Conservation (phyloP, 176 grass and related monocot species). For the Eleusine indica region DNA sequence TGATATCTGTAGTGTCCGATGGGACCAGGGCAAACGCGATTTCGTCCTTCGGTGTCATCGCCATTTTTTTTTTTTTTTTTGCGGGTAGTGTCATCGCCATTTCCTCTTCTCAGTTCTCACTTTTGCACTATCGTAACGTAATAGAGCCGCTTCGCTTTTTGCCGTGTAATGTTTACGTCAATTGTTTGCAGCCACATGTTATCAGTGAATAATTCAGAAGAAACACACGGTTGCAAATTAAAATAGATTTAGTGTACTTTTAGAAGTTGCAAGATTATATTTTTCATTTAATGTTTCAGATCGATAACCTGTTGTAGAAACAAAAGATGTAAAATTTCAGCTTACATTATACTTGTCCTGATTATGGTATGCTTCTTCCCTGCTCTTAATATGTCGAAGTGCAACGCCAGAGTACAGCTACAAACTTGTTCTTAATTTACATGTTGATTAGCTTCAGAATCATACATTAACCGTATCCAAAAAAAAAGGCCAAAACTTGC, state of each 20-base stretch:
- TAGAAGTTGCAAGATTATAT: neutral
- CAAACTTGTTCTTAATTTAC: neutral
- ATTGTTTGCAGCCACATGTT: neutral
- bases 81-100: neutral
- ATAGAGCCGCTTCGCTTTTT: neutral
- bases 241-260: neutral
- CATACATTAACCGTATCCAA: neutral
- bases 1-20: conserved; percentile 9
- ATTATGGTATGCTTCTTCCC: no score
- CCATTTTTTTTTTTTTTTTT: neutral
- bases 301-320: neutral
- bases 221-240: neutral
- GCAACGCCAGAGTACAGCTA: neutral
- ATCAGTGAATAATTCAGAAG: neutral
- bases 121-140: neutral
- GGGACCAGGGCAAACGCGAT: conserved; percentile 2
- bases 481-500: conserved; percentile 5
- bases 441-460: neutral
- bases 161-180: neutral
- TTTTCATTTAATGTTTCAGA: neutral
- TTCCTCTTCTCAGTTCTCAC: neutral
- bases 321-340: neutral
- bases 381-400: neutral
- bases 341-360: neutral
- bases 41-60: conserved; percentile 14